Evolutionary conservation across 352 stramenopile genomes (phyloP), one percentile per base, ranked within the genome.

Genomic region (Globisporangium rhizosaccharum): DNA sequence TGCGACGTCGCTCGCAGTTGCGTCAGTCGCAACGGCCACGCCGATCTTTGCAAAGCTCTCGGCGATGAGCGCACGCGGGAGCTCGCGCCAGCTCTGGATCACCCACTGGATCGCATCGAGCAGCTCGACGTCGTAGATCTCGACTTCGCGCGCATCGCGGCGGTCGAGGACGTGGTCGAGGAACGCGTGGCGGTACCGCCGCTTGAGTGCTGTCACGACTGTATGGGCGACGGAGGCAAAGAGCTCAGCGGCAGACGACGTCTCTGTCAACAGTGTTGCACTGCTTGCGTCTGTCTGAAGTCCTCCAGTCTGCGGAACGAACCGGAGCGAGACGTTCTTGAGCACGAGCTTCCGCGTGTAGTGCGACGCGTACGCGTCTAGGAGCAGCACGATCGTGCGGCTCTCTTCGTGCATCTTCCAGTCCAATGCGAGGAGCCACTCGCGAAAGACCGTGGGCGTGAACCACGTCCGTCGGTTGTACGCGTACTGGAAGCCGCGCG

Each of bases 391-490:
- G 47, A 93, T 72, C 6, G 85, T 67, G 37, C 83, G 83, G 65
- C 87, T 80, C 41, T 74, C 72, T 59, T 89, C 73, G 53, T 84
- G 82, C 81, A 93, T 88, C 36, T 77, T 76, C 76, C 76, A 86
- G 68, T 93, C 83, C 17, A 93, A 66, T 45, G 81, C 73, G 42
- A 90, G 61, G 20, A 93, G 63, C 83, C 83, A 93, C 51, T 91
- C 78, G 20, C 81, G 83, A 41, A 93, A 78, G 51, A 93, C 67
- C n/a, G 75, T 88, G 18, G 81, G 78, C 15, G 81, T 74, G 61
- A 90, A 70, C 81, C 81, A 90, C 15, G 81, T 68, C 51, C 82
- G 84, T 55, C 75, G 74, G 62, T 91, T 91, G 70, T 78, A 76
- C 2, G 79, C 70, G 65, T 86, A 91, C 56, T 81, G 76, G 58